These are phyloP conservation scores for Rhododendron henanense DNA, from an alignment of 148 eudicot species.

Conservation along the genomic window DNA sequence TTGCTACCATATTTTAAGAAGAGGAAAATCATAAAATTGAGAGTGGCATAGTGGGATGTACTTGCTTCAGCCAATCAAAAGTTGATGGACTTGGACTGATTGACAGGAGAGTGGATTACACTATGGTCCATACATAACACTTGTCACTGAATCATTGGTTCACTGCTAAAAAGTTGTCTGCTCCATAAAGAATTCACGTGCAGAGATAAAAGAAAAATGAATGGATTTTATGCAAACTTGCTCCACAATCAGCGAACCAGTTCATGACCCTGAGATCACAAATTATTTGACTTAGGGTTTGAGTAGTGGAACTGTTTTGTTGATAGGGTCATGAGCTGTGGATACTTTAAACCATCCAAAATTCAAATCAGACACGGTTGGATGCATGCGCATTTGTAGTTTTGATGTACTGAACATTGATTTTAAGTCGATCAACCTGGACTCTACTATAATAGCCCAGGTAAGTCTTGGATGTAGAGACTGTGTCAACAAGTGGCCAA, in stretches of 20 bases:
- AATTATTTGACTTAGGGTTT: not conserved
- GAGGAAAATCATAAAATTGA: not conserved
- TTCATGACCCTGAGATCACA: not conserved
- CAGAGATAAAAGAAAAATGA: not conserved
- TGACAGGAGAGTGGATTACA: not conserved
- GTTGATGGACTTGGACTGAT: not conserved
- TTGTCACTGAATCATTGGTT: not conserved
- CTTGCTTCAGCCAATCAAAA: not conserved
- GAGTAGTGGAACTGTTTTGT: not conserved
- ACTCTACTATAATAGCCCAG: not conserved
- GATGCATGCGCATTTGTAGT: not conserved
- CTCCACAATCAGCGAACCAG: not conserved
- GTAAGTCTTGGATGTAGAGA: not conserved
- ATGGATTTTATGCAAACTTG: not conserved
- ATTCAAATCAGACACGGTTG: not conserved
- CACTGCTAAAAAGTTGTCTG: not conserved
- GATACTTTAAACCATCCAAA: not conserved
- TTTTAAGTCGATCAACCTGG: not conserved
- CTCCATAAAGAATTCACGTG: not conserved
- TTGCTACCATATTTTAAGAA: not conserved
- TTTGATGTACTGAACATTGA: not conserved
- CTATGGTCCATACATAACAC: not conserved
- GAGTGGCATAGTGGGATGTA: not conserved
- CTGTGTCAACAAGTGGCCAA: not conserved
- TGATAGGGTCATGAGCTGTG: not conserved